These are phyloP conservation scores for Talaromyces piceae DNA, from an alignment of 2,329 filamentous ascomycete species.

Conservation along the genomic window DNA sequence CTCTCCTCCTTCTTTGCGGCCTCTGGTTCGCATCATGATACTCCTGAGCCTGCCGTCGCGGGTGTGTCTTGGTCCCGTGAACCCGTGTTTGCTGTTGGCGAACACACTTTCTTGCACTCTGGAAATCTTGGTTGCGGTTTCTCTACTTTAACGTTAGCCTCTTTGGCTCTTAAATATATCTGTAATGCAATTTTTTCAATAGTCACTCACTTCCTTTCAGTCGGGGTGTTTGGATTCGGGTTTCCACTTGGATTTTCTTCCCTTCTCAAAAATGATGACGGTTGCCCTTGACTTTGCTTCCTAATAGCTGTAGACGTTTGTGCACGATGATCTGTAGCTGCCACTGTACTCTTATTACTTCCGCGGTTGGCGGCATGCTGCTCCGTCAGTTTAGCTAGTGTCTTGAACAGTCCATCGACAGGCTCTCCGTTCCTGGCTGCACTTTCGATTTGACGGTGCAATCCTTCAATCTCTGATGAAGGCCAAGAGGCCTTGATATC, in stretches of 20 bases:
- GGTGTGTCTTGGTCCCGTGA: slow-evolving; percentile 2
- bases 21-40: background rate
- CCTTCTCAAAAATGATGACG: background rate
- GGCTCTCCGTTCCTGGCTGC: slow-evolving; percentile 22
- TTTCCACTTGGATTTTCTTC: background rate
- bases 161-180: background rate
- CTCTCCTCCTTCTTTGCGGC: background rate
- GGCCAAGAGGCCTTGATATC: background rate
- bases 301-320: background rate
- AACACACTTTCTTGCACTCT: background rate
- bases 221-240: background rate
- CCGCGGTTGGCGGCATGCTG: background rate
- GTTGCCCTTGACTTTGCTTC: background rate
- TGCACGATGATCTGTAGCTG: background rate
- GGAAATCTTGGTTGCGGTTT: background rate
- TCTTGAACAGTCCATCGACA: slow-evolving; percentile 21
- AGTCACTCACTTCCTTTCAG: background rate
- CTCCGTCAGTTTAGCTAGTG: slow-evolving; percentile 16
- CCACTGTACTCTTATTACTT: background rate
- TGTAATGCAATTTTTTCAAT: background rate
- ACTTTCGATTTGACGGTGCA: slow-evolving; percentile 25
- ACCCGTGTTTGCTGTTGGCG: background rate
- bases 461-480: slow-evolving; percentile 16
- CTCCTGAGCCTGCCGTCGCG: slow-evolving; percentile 3
- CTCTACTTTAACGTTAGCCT: background rate